A percentile compares a stretch with the other conserved stretches of the same genome.
These are phyloP conservation scores for Corymbia calophylla DNA, from an alignment of 441 rosid species.

Conservation along the genomic window DNA sequence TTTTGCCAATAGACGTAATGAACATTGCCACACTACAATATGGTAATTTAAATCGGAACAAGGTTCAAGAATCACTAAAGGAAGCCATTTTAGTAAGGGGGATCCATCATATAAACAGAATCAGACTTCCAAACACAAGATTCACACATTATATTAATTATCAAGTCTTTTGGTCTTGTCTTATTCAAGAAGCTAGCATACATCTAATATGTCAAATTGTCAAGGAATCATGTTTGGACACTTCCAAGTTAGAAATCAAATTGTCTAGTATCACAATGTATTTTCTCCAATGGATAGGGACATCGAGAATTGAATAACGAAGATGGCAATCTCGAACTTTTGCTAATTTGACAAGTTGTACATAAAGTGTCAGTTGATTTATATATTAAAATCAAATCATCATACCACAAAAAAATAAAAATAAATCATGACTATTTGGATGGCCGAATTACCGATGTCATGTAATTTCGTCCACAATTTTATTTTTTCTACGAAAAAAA, in stretches of 20 bases:
- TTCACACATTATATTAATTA: not conserved
- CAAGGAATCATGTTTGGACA: no score
- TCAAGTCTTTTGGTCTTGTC: no score
- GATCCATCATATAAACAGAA: not conserved
- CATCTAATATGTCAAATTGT: no score
- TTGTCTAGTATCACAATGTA: not conserved
- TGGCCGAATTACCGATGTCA: no score
- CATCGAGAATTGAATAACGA: not conserved
- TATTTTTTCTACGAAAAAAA: no score
- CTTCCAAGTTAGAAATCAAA: not conserved
- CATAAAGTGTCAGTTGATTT: fast-evolving
- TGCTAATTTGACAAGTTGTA: not conserved
- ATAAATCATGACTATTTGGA: no score
- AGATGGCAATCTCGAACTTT: fast-evolving
- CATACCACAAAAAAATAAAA: no score
- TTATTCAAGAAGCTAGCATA: no score
- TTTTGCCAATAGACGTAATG: not conserved
- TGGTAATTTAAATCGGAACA: not conserved
- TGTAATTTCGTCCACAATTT: no score
- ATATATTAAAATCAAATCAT: not conserved
- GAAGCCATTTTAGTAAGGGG: not conserved
- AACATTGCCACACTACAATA: not conserved
- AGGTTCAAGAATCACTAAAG: not conserved
- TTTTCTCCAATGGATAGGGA: not conserved
- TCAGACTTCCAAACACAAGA: not conserved